Evolutionary conservation across 2,329 filamentous ascomycete genomes (phyloP), one percentile per base, ranked within the genome.

Genomic region (Arthroderma uncinatum): DNA sequence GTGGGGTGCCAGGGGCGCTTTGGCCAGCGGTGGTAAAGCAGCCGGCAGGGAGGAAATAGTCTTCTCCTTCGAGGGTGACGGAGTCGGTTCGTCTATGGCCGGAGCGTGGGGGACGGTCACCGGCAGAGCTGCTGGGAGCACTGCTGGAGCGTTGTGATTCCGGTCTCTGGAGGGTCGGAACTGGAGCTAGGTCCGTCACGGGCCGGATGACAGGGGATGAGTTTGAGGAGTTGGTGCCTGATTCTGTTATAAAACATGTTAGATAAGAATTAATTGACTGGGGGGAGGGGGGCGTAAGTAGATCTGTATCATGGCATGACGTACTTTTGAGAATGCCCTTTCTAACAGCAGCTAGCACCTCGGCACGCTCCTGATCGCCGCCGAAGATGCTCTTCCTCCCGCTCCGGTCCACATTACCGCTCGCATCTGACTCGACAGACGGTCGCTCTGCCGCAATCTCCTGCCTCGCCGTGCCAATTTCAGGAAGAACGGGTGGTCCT

Each of bases 261-360:
- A 50, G 47, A 33, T n/a, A 7, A 23, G 40, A 21, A 47, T 47
- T 21, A 47, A 5, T 14, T 36, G 19, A 21, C 3, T 10, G 7
- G 9, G 10, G 7, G 2, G 40, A 9, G 10, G 28, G n/a, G 21
- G 8, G 21, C 7, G 9, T 16, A 34, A 12, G 21, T 23, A 54
- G 34, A 34, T 52, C 39, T 12, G 37, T n/a, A 34, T 21, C 30
- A n/a, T 55, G 10, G 25, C n/a, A 12, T 4, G 40, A 72, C 82
- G 71, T 80, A 87, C 90, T 87, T 75, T 98, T 98, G 57, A 98
- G 73, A 53, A 98, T 98, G 53, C 93, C 93, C 74, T 95, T 96
- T 67, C 89, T 89, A 52, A 97, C 89, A 5, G 90, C 89, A 19
- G 91, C 89, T 44, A 97, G 80, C 14, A 95, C 87, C 68, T 97